These are phyloP conservation scores for Inga laurina DNA, from an alignment of 306 rosid species.

Conservation along the genomic window DNA sequence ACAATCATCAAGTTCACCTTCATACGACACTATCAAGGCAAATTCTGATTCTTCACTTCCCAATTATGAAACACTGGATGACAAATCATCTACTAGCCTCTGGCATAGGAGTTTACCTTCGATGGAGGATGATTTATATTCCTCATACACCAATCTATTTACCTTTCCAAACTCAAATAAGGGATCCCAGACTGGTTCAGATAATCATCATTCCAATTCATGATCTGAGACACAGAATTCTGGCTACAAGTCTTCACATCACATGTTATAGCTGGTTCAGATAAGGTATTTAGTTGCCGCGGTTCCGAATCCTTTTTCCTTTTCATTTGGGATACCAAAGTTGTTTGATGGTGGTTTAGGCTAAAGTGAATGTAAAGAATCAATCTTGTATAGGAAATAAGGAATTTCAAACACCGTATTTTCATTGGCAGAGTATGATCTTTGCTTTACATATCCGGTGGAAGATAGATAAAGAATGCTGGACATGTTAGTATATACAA, in stretches of 20 bases:
- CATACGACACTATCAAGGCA: constrained; percentile 45
- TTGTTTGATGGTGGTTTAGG: constrained; percentile 9
- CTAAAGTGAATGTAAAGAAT: constrained; percentile 14
- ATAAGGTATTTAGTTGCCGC: constrained; percentile 22
- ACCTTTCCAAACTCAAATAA: constrained; percentile 54
- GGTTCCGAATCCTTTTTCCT: constrained; percentile 14
- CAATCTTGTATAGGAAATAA: constrained; percentile 22
- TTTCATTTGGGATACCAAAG: background rate
- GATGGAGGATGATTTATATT: constrained; percentile 78
- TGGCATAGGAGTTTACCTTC: constrained; percentile 72
- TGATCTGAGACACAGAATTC: constrained; percentile 36
- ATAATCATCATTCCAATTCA: constrained; percentile 42
- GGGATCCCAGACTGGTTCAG: constrained; percentile 42
- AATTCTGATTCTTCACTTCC: constrained; percentile 47
- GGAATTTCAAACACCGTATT: constrained; percentile 10
- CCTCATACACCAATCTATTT: constrained; percentile 81
- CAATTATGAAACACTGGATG: constrained; percentile 34
- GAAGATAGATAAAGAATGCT: constrained; percentile 21
- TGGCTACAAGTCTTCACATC: background rate
- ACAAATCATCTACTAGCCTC: constrained; percentile 39
- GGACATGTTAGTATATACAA: background rate
- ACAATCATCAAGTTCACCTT: constrained; percentile 42
- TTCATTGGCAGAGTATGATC: background rate
- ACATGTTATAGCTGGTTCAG: background rate
- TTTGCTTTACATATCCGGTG: background rate